Evolutionary conservation across 768 basidiomycete genomes (phyloP).

Genomic region (Xerocomellus chrysenteron): DNA sequence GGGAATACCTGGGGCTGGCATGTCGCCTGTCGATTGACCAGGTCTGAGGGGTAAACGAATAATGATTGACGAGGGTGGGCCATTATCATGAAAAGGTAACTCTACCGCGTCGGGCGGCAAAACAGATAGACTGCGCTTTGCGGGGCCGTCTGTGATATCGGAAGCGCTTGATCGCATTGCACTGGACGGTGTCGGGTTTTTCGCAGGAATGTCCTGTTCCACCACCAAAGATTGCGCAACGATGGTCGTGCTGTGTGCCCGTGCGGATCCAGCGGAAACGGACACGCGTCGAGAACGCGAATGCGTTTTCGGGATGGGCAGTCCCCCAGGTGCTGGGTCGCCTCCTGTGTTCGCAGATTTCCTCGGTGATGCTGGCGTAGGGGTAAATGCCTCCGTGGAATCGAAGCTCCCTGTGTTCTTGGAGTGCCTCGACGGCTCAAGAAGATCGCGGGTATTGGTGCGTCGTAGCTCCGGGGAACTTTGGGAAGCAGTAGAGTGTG

Average conservation of each 20-base stretch:
- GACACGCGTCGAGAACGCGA: slow-evolving; percentile 21
- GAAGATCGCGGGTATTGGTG: slow-evolving; percentile 24
- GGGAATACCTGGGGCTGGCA: background rate
- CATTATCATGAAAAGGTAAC: slow-evolving; percentile 8
- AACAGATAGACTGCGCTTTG: background rate
- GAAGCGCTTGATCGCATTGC: background rate
- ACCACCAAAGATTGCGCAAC: slow-evolving; percentile 1
- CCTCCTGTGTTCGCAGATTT: slow-evolving; percentile 6
- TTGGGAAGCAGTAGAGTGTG: background rate
- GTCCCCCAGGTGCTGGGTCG: slow-evolving; percentile 3
- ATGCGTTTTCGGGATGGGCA: slow-evolving; percentile 17
- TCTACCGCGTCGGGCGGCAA: slow-evolving; percentile 17
- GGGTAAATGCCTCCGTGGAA: slow-evolving; percentile 2
- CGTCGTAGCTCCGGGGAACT: slow-evolving; percentile 12
- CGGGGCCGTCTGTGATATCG: background rate
- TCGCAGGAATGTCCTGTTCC: slow-evolving; percentile 4
- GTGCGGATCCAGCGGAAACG: slow-evolving; percentile 14
- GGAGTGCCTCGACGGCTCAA: slow-evolving; percentile 16
- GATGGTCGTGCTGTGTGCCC: slow-evolving; percentile 15
- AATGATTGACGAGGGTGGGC: slow-evolving; percentile 22
- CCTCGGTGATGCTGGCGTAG: slow-evolving; percentile 3
- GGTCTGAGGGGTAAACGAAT: slow-evolving; percentile 19
- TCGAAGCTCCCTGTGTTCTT: slow-evolving; percentile 7
- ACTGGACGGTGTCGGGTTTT: background rate
- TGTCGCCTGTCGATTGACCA: background rate